A percentile compares a stretch with the other conserved stretches of the same genome.
Evolutionary conservation across 2,329 filamentous ascomycete genomes (phyloP).

Genomic region (Fusarium avenaceum): DNA sequence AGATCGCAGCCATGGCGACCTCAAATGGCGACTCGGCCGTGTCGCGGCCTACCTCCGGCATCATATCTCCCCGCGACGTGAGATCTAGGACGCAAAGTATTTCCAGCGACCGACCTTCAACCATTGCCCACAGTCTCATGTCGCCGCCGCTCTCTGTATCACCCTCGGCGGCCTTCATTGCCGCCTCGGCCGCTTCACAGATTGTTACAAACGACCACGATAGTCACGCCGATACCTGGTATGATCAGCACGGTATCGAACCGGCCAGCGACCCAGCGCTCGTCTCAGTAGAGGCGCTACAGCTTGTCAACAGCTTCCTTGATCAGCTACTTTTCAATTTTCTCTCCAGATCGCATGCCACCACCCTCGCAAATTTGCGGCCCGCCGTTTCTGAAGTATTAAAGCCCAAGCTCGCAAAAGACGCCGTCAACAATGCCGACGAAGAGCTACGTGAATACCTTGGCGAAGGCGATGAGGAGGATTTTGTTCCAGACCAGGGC

Average conservation of each 20-base stretch:
- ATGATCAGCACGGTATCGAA: slow-evolving; percentile 76
- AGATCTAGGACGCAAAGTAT: slow-evolving; percentile 72
- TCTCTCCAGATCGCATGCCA: slow-evolving; percentile 83
- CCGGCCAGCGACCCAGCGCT: slow-evolving; percentile 76
- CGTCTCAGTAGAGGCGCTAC: slow-evolving; percentile 79
- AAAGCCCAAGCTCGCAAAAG: slow-evolving; percentile 88
- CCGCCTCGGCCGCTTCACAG: slow-evolving; percentile 87
- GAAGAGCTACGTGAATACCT: slow-evolving; percentile 91
- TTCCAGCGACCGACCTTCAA: slow-evolving; percentile 78
- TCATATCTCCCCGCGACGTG: slow-evolving; percentile 53
- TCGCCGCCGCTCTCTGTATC: slow-evolving; percentile 77
- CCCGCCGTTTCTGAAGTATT: slow-evolving; percentile 88
- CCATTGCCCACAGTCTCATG: slow-evolving; percentile 69
- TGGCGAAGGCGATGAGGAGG: slow-evolving; percentile 82
- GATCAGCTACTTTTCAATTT: slow-evolving; percentile 95
- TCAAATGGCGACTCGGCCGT: slow-evolving; percentile 45
- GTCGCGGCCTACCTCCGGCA: slow-evolving; percentile 54
- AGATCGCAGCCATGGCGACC: slow-evolving; percentile 49
- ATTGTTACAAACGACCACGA: slow-evolving; percentile 92
- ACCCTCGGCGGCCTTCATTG: slow-evolving; percentile 89
- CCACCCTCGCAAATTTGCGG: slow-evolving; percentile 78
- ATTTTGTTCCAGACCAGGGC: slow-evolving; percentile 69
- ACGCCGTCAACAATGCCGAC: slow-evolving; percentile 85
- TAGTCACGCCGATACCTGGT: slow-evolving; percentile 76
- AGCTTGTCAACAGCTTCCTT: slow-evolving; percentile 89